Evolutionary conservation across 768 basidiomycete genomes (phyloP).

Genomic region (Suillus sp.): DNA sequence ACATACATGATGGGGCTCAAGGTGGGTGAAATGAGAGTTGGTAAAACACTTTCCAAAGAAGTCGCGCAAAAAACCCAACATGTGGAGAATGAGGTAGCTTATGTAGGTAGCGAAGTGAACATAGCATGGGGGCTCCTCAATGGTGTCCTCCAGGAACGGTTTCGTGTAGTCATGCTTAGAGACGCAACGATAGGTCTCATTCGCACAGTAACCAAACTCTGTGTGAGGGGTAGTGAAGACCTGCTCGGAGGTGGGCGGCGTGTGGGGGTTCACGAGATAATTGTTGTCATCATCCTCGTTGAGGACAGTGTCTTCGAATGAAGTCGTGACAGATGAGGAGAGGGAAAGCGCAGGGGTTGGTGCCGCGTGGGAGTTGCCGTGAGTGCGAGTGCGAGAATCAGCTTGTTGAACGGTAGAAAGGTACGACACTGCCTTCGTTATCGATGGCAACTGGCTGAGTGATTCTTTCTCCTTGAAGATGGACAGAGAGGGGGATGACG

Average conservation of each 20-base stretch:
- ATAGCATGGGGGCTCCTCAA: background rate
- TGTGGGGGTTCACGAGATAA: background rate
- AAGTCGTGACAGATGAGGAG: background rate
- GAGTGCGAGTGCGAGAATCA: background rate
- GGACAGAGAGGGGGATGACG: background rate
- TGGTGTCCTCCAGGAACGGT: background rate
- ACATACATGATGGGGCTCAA: background rate
- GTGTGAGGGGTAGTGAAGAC: background rate
- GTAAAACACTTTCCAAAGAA: background rate
- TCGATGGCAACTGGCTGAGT: background rate
- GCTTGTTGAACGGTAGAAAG: background rate
- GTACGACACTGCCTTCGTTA: background rate
- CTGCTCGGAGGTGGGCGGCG: background rate
- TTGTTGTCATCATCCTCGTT: background rate
- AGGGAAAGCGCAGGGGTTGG: background rate
- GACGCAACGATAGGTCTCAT: background rate
- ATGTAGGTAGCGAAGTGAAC: background rate
- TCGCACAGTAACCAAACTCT: background rate
- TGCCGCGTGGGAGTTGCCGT: background rate
- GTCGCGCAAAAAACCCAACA: background rate
- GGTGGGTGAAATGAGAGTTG: background rate
- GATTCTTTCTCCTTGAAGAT: background rate
- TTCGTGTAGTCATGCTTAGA: slow-evolving; percentile 2
- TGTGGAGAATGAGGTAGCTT: background rate
- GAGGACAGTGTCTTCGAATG: background rate